Evolutionary conservation across 140 eudicot genomes (phyloP).

Genomic region (Flaveria floridana): DNA sequence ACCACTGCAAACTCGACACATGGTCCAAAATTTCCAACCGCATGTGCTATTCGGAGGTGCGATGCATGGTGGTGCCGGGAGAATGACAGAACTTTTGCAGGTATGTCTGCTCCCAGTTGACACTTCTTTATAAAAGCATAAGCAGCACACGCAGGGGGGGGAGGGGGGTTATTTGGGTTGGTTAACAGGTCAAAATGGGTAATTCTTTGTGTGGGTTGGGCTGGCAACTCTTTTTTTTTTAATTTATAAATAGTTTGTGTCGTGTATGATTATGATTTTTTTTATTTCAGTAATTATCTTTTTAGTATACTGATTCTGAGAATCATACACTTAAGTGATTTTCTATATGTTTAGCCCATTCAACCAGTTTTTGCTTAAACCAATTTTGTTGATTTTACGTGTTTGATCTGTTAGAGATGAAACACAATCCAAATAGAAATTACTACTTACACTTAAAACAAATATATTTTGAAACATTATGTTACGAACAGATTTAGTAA

Average conservation of each 20-base stretch:
- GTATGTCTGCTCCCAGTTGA: conserved; percentile 33
- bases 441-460: neutral
- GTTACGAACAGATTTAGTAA: neutral
- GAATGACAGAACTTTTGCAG: conserved; percentile 90
- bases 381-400: neutral
- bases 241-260: neutral
- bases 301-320: neutral
- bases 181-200: too few species aligned
- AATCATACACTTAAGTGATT: neutral
- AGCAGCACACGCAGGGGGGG: neutral
- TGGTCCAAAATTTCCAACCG: conserved; percentile 36
- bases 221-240: neutral
- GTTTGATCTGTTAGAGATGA: neutral
- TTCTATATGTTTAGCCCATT: neutral
- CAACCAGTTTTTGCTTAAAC: neutral
- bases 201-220: neutral
- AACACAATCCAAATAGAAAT: neutral
- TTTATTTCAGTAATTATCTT: neutral
- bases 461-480: neutral
- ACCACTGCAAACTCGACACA: conserved; percentile 55
- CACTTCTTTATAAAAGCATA: neutral
- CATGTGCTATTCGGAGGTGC: conserved; percentile 40
- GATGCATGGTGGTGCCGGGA: conserved; percentile 53
- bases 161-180: neutral
- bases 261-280: neutral